phyloP scores from a whole-genome alignment of 768 basidiomycete species.

The Collybia nuda region DNA sequence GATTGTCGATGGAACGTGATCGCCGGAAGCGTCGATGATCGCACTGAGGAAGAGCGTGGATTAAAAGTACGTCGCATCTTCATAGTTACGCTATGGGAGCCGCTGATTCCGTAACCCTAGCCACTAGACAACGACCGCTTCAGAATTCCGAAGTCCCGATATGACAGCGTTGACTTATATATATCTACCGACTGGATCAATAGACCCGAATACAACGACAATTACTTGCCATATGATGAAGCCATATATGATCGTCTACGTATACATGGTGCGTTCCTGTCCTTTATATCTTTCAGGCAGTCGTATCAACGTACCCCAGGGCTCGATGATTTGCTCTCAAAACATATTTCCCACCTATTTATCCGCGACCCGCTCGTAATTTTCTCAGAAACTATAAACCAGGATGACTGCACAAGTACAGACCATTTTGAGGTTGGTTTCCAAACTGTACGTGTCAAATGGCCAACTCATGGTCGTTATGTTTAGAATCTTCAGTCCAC shows the following conservation, averaged over 20 bases:
- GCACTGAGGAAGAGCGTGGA: slow-evolving; percentile 94
- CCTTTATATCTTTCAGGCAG: not conserved
- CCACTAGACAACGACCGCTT: slow-evolving; percentile 74
- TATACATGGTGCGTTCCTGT: slow-evolving; percentile 60
- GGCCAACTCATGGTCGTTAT: not conserved
- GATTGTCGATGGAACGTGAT: slow-evolving; percentile 99
- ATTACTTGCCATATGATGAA: slow-evolving; percentile 74
- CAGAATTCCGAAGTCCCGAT: slow-evolving; percentile 93
- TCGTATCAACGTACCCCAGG: slow-evolving; percentile 42
- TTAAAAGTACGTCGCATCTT: slow-evolving; percentile 52
- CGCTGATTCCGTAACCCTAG: slow-evolving; percentile 35
- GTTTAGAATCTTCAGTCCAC: slow-evolving; percentile 95
- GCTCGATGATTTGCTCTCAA: slow-evolving; percentile 83
- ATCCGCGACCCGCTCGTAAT: slow-evolving; percentile 97
- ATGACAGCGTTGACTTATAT: slow-evolving; percentile 94
- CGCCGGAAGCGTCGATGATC: slow-evolving; percentile 96
- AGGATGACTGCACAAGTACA: slow-evolving; percentile 82
- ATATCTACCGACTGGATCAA: slow-evolving; percentile 86
- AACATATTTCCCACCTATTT: slow-evolving; percentile 93
- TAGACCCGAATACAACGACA: slow-evolving; percentile 94
- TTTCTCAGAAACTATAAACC: slow-evolving; percentile 91
- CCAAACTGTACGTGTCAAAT: not conserved
- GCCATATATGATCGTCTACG: slow-evolving; percentile 70
- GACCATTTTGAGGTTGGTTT: slow-evolving; percentile 90
- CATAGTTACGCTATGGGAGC: not conserved